A percentile compares a stretch with the other conserved stretches of the same genome.
phyloP scores from a whole-genome alignment of 164 flowering plant genomes.

The Euptelea pleiosperma region DNA sequence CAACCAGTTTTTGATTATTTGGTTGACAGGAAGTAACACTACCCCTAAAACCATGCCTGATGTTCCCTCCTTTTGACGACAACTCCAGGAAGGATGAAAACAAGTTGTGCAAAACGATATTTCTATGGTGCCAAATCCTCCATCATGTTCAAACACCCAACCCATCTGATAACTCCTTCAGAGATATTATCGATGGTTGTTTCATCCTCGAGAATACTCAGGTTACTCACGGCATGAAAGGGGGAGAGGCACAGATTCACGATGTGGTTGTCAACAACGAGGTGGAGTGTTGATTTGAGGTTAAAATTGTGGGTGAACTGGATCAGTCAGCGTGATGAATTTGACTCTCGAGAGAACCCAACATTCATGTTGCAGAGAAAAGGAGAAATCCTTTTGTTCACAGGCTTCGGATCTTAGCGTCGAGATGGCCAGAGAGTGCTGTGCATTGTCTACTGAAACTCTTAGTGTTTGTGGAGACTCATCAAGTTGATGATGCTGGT shows the following conservation, averaged over 20 bases:
- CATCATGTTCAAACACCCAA: constrained; percentile 65
- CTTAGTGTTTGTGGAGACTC: constrained; percentile 39
- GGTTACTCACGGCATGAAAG: constrained; percentile 37
- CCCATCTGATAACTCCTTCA: constrained; percentile 85
- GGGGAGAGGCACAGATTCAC: constrained; percentile 42
- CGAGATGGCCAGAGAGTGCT: constrained; percentile 55
- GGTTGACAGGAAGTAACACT: constrained; percentile 49
- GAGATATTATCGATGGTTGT: constrained; percentile 63
- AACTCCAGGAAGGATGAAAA: constrained; percentile 43
- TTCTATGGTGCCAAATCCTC: constrained; percentile 34
- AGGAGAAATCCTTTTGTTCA: constrained; percentile 60
- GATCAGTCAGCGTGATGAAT: constrained; percentile 38
- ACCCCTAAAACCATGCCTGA: constrained; percentile 35
- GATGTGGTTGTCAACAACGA: constrained; percentile 53
- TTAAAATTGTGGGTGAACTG: constrained; percentile 79
- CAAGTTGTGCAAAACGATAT: constrained; percentile 42
- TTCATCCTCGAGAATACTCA: constrained; percentile 48
- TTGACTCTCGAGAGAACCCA: constrained; percentile 35
- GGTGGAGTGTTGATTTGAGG: constrained; percentile 57
- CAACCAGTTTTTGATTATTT: constrained; percentile 50
- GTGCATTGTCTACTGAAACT: constrained; percentile 42
- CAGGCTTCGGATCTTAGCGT: constrained; percentile 71
- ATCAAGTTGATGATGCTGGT: constrained; percentile 38
- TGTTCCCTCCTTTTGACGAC: constrained; percentile 36
- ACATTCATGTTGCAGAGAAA: constrained; percentile 34